phyloP scores from a whole-genome alignment of 129 eudicot species.

The Apium graveolens region DNA sequence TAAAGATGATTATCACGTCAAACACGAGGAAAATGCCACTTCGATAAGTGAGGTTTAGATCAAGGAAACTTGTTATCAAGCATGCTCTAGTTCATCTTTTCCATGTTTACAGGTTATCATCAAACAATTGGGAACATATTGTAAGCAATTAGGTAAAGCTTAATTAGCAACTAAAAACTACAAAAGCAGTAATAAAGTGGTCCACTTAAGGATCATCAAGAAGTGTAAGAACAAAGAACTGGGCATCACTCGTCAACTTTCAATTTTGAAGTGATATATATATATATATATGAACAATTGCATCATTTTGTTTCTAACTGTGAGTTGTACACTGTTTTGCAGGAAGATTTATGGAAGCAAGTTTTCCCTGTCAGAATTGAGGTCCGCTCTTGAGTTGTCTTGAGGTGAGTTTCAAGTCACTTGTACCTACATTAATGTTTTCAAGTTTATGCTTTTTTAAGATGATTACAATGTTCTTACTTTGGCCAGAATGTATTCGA shows the following conservation, averaged over 20 bases:
- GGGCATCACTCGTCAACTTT: too few relatives aligned
- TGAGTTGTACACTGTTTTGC: slow-evolving; percentile 21
- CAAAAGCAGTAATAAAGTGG: too few relatives aligned
- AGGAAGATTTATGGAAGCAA: slow-evolving; percentile 98
- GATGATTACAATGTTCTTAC: slow-evolving; percentile 13
- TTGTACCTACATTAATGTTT: background rate
- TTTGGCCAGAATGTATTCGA: slow-evolving; percentile 62
- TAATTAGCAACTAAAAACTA: too few relatives aligned
- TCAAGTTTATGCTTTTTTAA: background rate
- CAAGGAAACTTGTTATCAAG: background rate
- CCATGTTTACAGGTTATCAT: background rate
- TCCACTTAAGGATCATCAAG: too few relatives aligned
- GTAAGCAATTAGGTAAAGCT: too few relatives aligned
- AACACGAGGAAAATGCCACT: too few relatives aligned
- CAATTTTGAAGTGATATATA: too few relatives aligned
- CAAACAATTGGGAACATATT: background rate
- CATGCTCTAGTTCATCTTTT: too few relatives aligned
- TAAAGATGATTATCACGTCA: too few relatives aligned
- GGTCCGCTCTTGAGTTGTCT: slow-evolving; percentile 37
- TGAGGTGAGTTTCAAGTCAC: slow-evolving; percentile 47
- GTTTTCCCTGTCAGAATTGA: slow-evolving; percentile 94
- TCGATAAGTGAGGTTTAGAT: too few relatives aligned
- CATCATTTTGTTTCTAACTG: background rate
- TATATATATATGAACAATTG: background rate
- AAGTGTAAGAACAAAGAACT: too few relatives aligned